Percentiles rank a stretch among this genome's conserved stretches.
Evolutionary conservation across 1,139 yeast genomes (phyloP).

Genomic region (Ogataea hybrid): DNA sequence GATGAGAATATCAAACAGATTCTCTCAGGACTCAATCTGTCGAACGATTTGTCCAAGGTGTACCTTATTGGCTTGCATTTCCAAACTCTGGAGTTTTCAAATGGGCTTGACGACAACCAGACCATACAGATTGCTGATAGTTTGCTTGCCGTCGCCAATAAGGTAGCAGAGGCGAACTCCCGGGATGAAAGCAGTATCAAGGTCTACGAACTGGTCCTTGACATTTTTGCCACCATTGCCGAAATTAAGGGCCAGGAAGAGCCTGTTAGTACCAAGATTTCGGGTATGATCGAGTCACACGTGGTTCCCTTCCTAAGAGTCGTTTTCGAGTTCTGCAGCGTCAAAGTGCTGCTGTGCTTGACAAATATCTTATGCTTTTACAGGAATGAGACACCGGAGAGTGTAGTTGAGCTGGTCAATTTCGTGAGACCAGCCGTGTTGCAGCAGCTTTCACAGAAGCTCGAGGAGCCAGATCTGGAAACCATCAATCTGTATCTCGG

Average conservation of each 20-base stretch:
- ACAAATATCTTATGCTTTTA: conserved; percentile 68
- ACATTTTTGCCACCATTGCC: conserved; percentile 69
- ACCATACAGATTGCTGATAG: conserved; percentile 31
- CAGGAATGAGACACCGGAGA: conserved; percentile 21
- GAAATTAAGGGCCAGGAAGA: conserved; percentile 46
- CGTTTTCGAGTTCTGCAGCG: conserved; percentile 32
- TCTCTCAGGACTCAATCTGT: conserved; percentile 7
- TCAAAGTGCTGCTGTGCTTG: conserved; percentile 60
- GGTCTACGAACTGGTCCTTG: conserved; percentile 68
- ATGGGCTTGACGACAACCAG: conserved; percentile 28
- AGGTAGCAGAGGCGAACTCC: conserved; percentile 30
- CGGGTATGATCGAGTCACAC: conserved; percentile 12
- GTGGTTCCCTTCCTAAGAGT: conserved; percentile 34
- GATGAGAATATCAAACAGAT: conserved; percentile 25
- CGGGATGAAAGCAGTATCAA: conserved; percentile 55
- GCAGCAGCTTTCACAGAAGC: conserved; percentile 1
- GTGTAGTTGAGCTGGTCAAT: conserved; percentile 13
- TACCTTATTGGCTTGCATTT: conserved; percentile 60
- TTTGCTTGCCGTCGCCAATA: conserved; percentile 39
- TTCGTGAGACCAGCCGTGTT: conserved; percentile 4
- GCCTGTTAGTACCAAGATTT: conserved; percentile 5
- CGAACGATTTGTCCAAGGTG: conserved; percentile 40
- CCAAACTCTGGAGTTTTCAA: conserved; percentile 51
- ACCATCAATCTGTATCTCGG: conserved; percentile 24
- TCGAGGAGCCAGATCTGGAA: conserved; percentile 18